Base-by-base conservation (phyloP, 139 green algal genomes). In the Coelastrella sp. region DNA sequence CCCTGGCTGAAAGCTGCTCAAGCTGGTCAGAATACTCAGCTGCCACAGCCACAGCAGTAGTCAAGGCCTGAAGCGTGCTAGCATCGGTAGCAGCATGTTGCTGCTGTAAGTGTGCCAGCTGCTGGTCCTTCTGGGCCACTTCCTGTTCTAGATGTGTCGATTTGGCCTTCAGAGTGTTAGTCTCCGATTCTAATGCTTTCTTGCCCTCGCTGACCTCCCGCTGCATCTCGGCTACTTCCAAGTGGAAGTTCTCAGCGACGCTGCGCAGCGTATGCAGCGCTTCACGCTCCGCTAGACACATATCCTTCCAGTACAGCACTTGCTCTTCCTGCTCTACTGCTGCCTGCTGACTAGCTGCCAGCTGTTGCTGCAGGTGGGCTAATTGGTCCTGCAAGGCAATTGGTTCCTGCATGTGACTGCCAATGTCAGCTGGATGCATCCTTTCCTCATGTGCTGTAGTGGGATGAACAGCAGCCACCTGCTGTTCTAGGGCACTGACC, bases 171-270 rank as follows among this genome's bases (percentile, higher is more conserved):
- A 85, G 80, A 19, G 10, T 19, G 20, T 23, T 47, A 6, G 58
- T 20, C 58, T 85, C 57, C 13, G n/a, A 4, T 17, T 61, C 58
- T 2, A 85, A 20, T 17, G 80, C 11, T 73, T 22, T 22, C 80
- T 85, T 85, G 58, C 80, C 64, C 19, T 32, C 60, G 32, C 58
- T 68, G 19, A 85, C 17, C 19, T 61, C 58, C 10, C 17, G 58
- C 59, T 85, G 80, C 80, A 85, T 73, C 7, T 85, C 59, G n/a
- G 58, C 13, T 10, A 85, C n/a, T 58, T 85, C 80, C 4, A 16
- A 5, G 2, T 61, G 61, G 13, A 85, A 73, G 17, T 85, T 32
- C 58, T 85, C 58, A 19, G 60, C 80, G 10, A 85, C 80, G 58
- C 14, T n/a, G 6, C 80, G 19, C 59, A 85, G 20, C 16, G 80